Base-by-base conservation (phyloP, 2,329 filamentous ascomycete genomes). In the Verticillium klebahnii region DNA sequence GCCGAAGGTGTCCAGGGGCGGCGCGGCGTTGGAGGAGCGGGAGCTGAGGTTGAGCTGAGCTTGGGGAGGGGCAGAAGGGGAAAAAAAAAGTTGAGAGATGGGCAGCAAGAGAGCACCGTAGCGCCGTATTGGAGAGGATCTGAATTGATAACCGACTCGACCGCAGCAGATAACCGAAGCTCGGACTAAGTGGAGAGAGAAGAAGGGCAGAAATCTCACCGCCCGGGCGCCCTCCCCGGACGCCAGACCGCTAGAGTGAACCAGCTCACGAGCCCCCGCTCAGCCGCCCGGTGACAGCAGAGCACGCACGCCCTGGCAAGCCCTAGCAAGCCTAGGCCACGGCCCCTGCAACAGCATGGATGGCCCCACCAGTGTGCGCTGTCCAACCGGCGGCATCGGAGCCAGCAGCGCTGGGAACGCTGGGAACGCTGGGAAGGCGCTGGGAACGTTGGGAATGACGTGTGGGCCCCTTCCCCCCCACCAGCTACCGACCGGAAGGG, bases 21-120 rank as follows among this genome's bases (percentile, higher is more conserved):
- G n/a, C 12, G 45, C 17, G 19, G 45, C 9, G 45, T n/a, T 50
- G 45, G 45, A 50, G 19, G 23, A 40, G 37, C 12, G 57, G 71
- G 70, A 32, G 70, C 60, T 5, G 74, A 74, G 3, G 73, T 70
- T 12, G 77, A 74, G 60, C 71, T 69, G 31, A 5, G 29, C 29
- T 29, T 29, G 29, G 29, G 29, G 73, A 72, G 1, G 78, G 75
- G 45, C 45, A 50, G 39, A 17, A 45, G 39, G n/a, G 3, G 39
- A 2, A 23, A 50, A 50, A n/a, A n/a, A 5, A 8, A 45, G 39
- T 5, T 8, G 45, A 11, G 45, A 50, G 45, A 3, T 50, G 45
- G 45, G 45, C 19, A 25, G 19, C 45, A 50, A 50, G 45, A 50
- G 45, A 50, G 45, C 45, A 50, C 45, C 45, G 45, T 50, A 50